Percentiles rank a stretch among this genome's conserved stretches.
Conservation (phyloP, 2,329 filamentous ascomycete genomes). For the Knufia petricola region DNA sequence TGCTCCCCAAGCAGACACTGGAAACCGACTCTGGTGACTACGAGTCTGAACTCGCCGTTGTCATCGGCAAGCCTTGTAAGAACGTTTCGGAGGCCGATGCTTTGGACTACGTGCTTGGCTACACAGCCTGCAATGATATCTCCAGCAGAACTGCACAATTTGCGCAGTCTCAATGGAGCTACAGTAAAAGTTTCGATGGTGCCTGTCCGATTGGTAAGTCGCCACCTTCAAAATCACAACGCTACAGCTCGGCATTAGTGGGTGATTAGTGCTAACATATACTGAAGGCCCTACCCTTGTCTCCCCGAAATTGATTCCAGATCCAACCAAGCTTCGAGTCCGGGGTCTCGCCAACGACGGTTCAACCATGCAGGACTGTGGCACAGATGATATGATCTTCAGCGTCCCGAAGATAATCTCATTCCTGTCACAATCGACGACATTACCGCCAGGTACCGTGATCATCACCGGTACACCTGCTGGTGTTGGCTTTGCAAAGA, state of each 20-base stretch:
- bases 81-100: conserved; percentile 32
- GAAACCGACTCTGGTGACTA: conserved; percentile 34
- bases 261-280: conserved; percentile 26
- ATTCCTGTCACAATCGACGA: conserved; percentile 32
- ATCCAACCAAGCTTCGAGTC: conserved; percentile 28
- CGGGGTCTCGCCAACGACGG: conserved; percentile 29
- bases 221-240: neutral
- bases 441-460: conserved; percentile 30
- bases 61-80: conserved; percentile 30
- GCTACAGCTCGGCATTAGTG: neutral
- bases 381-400: conserved; percentile 33
- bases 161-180: conserved; percentile 33
- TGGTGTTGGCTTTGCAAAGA: conserved; percentile 35
- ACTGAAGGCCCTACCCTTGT: conserved; percentile 35
- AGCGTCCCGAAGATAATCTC: conserved; percentile 29
- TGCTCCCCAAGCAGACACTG: conserved; percentile 28
- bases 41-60: conserved; percentile 33
- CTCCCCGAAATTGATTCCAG: conserved; percentile 23
- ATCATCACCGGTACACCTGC: conserved; percentile 36
- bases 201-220: conserved; percentile 27
- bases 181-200: conserved; percentile 33
- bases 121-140: conserved; percentile 34
- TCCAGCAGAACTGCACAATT: conserved; percentile 31
- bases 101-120: conserved; percentile 33
- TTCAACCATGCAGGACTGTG: conserved; percentile 30